phyloP scores from a whole-genome alignment of 441 rosid species.

The Populus hybrid region DNA sequence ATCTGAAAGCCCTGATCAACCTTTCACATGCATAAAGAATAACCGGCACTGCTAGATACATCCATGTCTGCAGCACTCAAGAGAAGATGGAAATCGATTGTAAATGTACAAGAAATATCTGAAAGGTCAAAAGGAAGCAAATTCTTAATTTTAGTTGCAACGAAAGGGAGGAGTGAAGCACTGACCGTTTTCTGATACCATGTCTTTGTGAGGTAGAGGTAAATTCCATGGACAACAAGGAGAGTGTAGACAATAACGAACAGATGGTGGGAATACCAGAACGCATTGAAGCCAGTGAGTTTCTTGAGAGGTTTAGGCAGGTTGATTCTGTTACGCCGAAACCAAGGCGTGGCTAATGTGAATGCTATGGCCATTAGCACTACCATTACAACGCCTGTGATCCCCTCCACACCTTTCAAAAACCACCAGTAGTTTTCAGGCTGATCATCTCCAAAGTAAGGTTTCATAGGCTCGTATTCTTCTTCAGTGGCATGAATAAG shows the following conservation, averaged over 20 bases:
- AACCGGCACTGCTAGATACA: no score
- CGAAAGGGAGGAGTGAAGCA: no score
- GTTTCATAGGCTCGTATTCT: constrained; percentile 53
- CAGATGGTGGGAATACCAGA: constrained; percentile 90
- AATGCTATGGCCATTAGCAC: constrained; percentile 82
- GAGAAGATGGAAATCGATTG: no score
- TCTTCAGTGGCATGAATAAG: constrained; percentile 60
- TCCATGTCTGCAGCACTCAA: no score
- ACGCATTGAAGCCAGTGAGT: constrained; percentile 87
- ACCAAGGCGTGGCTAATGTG: constrained; percentile 84
- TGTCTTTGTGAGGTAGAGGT: no score
- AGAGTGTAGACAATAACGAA: no score
- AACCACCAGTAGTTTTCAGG: constrained; percentile 77
- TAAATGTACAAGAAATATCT: no score
- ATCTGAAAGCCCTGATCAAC: constrained; percentile 72
- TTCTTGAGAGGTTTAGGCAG: constrained; percentile 62
- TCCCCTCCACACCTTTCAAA: constrained; percentile 68
- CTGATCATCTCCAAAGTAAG: constrained; percentile 56
- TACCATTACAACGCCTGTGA: constrained; percentile 75
- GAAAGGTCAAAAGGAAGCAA: no score
- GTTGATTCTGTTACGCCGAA: constrained; percentile 68
- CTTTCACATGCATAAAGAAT: no score
- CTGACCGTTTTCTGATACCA: no score
- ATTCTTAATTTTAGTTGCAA: no score
- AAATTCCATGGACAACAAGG: no score